Base-by-base conservation (phyloP, 148 eudicot genomes). In the Cornus controversa region DNA sequence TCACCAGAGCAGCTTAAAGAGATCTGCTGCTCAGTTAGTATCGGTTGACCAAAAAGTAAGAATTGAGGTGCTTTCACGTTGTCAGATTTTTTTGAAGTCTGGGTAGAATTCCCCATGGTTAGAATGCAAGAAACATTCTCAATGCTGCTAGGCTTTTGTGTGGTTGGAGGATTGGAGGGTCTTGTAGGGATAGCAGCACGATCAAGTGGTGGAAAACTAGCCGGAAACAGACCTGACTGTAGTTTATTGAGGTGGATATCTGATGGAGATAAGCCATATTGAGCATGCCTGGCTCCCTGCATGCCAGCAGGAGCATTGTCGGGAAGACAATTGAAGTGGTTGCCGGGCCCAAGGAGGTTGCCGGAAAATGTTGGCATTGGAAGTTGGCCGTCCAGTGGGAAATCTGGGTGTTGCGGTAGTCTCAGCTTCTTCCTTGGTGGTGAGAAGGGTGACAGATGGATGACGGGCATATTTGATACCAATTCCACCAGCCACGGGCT, bases 221-320 rank as follows among this genome's bases (percentile, higher is more conserved):
- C 81, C n/a, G 93, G 84, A 75, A 87, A 88, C 37, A 91, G 80
- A 27, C 77, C 22, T 6, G 82, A 74, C 66, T 82, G 92, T 53
- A 90, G 76, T 71, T 89, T 90, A 77, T 83, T 90, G 79, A 84
- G 73, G 80, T 93, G 93, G 68, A 87, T 81, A 85, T 90, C 90
- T 68, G 97, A 85, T 82, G 90, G 67, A 29, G 94, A 86, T 82
- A 91, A 83, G 85, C 91, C 87, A 78, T 87, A 90, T 77, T 88
- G 96, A 87, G 97, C 86, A 84, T 94, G 98, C 98, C 98, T 94
- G 98, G 98, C 98, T 91, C 97, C 98, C 98, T 94, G 98, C 92
- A 95, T 91, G 96, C 98, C 94, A 90, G 92, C 98, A 94, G 82
- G 82, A 45, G 78, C 74, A 28, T 80, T 74, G 66, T 54, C 78